phyloP scores from a whole-genome alignment of 345 rosid species.

The Salix caprea region DNA sequence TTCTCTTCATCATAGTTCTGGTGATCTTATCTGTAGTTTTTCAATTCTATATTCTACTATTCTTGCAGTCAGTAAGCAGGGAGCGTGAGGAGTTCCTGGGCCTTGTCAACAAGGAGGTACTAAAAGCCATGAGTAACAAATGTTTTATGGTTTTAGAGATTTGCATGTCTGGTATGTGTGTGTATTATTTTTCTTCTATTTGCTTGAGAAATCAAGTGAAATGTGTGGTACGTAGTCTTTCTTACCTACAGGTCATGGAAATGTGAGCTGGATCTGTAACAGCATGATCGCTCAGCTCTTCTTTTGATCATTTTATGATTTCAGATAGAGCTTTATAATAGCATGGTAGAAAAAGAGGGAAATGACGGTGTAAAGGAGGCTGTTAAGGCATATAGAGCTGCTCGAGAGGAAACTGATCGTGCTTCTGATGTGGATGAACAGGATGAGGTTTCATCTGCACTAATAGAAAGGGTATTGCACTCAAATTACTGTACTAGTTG shows the following conservation, averaged over 20 bases:
- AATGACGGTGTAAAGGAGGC: conserved; percentile 65
- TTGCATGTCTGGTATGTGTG: not conserved
- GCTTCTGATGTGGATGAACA: conserved; percentile 45
- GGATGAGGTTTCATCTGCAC: conserved; percentile 71
- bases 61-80: conserved; percentile 72
- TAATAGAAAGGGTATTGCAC: conserved; percentile 58
- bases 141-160: not conserved
- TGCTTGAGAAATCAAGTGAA: not conserved
- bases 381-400: conserved; percentile 76
- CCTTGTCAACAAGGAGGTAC: conserved; percentile 90
- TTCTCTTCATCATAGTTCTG: not conserved
- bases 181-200: not conserved
- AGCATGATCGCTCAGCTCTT: not conserved
- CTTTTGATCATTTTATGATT: conserved; percentile 17
- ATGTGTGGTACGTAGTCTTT: not conserved
- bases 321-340: conserved; percentile 86
- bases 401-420: conserved; percentile 59
- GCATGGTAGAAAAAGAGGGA: conserved; percentile 70
- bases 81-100: conserved; percentile 88
- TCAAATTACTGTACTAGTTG: not conserved
- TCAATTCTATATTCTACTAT: conserved; percentile 12
- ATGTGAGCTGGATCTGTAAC: not conserved
- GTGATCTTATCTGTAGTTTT: not conserved
- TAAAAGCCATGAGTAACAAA: conserved; percentile 3
- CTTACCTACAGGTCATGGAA: not conserved